Percentiles rank a stretch among this genome's conserved stretches.
Evolutionary conservation across 2,329 filamentous ascomycete species (phyloP).

Genomic region (Ascomycota sp.): DNA sequence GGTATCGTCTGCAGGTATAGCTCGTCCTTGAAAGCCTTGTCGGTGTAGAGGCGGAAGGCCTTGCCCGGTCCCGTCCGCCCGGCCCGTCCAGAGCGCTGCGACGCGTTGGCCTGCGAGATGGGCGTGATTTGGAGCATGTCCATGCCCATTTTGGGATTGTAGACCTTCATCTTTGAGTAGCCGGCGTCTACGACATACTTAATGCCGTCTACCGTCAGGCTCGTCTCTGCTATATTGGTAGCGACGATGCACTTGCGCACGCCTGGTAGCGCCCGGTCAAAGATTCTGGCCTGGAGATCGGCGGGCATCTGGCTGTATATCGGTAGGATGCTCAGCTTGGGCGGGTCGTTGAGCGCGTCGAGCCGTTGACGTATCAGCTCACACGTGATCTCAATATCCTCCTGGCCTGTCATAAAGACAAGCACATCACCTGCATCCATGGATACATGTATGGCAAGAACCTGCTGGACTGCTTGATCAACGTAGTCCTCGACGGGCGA

Average conservation of each 20-base stretch:
- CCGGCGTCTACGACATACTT: slow-evolving; percentile 95
- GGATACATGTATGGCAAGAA: slow-evolving; percentile 97
- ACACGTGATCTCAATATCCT: slow-evolving; percentile 90
- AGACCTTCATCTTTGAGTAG: slow-evolving; percentile 94
- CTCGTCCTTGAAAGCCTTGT: slow-evolving; percentile 85
- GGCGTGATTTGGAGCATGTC: slow-evolving; percentile 89
- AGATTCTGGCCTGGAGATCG: slow-evolving; percentile 86
- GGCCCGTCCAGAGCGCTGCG: slow-evolving; percentile 80
- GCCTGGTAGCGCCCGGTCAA: slow-evolving; percentile 76
- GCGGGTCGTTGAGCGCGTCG: slow-evolving; percentile 83
- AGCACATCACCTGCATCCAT: slow-evolving; percentile 86
- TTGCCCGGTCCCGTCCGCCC: slow-evolving; percentile 91
- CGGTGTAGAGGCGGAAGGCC: slow-evolving; percentile 87
- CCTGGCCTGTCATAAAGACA: slow-evolving; percentile 91
- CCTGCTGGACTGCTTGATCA: slow-evolving; percentile 80
- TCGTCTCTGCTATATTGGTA: slow-evolving; percentile 95
- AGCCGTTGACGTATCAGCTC: slow-evolving; percentile 88
- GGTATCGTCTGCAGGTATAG: slow-evolving; percentile 94
- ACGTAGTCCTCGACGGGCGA: slow-evolving; percentile 94
- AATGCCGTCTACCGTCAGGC: slow-evolving; percentile 93
- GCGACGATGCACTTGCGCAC: slow-evolving; percentile 89
- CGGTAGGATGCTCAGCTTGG: slow-evolving; percentile 78
- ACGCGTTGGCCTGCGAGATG: slow-evolving; percentile 90
- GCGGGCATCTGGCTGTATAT: slow-evolving; percentile 90
- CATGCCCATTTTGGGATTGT: slow-evolving; percentile 95